Base-by-base conservation (phyloP, 2,329 filamentous ascomycete species). In the Coniella lustricola region DNA sequence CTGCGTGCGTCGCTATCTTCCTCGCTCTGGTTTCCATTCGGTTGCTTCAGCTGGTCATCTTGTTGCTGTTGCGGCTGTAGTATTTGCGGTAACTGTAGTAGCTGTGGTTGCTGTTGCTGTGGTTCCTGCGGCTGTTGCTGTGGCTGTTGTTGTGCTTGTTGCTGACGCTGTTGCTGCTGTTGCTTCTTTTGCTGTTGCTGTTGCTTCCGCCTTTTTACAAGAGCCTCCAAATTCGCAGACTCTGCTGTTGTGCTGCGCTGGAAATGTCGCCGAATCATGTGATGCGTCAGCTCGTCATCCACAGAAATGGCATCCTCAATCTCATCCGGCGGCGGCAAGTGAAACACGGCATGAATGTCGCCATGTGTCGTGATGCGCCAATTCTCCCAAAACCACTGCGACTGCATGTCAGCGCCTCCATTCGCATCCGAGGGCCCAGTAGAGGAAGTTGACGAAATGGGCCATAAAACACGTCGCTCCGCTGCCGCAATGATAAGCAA, bases 261-360 rank as follows among this genome's bases (percentile, higher is more conserved):
- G 51, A 78, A 81, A 59, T 81, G 77, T 22, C 75, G 67, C 9
- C 76, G 70, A 53, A 81, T 80, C 54, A 81, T 66, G 55, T 81
- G 76, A 31, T 71, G 73, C 7, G 75, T 79, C 54, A 82, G 62
- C 47, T 79, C 72, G 55, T 82, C 79, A 54, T 81, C 78, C 4
- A 75, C 75, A 1, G 76, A 67, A 36, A 82, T 81, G 39, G 80
- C 76, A 13, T 75, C 67, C 42, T 75, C 69, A 4, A 81, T 72
- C 25, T 70, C 71, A 42, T 84, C 76, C 2, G 85, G 85, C 4
- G 84, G 83, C 35, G 84, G 75, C 21, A 83, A 73, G 44, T 88
- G 81, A 54, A 90, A 90, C 2, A 89, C 85, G 10, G 82, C 77
- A 39, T 84, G 78, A 31, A 90, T 72, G 60, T 88, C 85, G 17